Conservation (phyloP, 73 alveolate species). For the Halteria grandinella region DNA sequence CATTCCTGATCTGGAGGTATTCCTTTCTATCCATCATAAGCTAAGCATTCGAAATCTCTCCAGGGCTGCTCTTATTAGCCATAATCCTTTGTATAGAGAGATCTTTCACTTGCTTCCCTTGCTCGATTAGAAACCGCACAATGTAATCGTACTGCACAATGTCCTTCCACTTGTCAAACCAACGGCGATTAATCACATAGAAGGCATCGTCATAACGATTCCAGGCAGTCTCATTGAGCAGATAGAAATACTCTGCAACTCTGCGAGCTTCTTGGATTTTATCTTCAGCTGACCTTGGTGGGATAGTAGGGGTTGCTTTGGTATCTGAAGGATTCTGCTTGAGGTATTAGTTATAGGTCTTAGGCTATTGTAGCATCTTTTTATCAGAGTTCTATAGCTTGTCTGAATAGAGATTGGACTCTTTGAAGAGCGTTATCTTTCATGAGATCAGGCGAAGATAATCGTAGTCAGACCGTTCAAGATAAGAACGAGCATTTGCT, state of each 20-base stretch:
- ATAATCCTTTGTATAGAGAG: conserved; percentile 6
- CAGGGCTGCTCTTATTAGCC: conserved; percentile 52
- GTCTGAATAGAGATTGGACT: no score
- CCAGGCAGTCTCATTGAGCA: conserved; percentile 50
- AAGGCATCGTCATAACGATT: conserved; percentile 49
- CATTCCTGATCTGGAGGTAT: neutral
- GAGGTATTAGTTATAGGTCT: no score
- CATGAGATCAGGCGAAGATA: no score
- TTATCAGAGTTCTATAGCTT: no score
- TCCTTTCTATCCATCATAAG: conserved; percentile 57
- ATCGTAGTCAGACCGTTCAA: no score
- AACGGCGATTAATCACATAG: conserved; percentile 38
- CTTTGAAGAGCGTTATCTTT: no score
- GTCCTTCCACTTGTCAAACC: conserved; percentile 66
- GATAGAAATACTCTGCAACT: conserved; percentile 35
- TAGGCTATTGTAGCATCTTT: no score
- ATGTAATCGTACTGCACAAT: conserved; percentile 55
- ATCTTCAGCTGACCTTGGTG: no score
- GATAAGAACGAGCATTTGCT: no score
- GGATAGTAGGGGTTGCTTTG: no score
- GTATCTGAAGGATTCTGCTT: no score
- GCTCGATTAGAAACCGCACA: neutral
- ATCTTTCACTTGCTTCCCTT: conserved; percentile 30
- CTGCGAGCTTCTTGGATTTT: no score
- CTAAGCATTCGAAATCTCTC: conserved; percentile 41